A percentile compares a stretch with the other conserved stretches of the same genome.
Evolutionary conservation across 371 early-diverging fungal species (phyloP).

Genomic region (Batkoa obscura): DNA sequence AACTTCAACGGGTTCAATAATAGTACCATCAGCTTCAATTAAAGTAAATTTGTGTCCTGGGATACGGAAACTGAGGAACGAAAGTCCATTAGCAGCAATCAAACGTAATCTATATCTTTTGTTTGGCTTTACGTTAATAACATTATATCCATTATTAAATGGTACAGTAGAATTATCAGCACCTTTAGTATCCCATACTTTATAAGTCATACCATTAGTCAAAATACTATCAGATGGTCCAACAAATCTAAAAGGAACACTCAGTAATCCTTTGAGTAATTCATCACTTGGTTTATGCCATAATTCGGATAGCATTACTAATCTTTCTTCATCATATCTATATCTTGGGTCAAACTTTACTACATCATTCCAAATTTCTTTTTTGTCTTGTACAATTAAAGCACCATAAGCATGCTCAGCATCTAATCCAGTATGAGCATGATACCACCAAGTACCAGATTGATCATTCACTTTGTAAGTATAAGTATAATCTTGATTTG

Average conservation of each 20-base stretch:
- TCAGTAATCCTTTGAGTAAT: not conserved
- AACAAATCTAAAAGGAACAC: not conserved
- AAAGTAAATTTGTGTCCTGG: not conserved
- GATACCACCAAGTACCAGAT: constrained; percentile 15
- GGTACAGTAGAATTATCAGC: not conserved
- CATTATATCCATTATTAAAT: not conserved
- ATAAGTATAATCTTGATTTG: constrained; percentile 13
- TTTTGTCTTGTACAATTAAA: not conserved
- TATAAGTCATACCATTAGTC: not conserved
- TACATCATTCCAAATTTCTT: not conserved
- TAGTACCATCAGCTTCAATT: not conserved
- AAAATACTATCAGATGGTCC: not conserved
- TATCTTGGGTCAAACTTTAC: not conserved
- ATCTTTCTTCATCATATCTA: not conserved
- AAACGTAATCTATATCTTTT: not conserved
- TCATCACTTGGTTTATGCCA: not conserved
- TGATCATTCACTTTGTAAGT: constrained; percentile 15
- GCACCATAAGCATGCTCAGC: not conserved
- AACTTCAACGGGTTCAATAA: not conserved
- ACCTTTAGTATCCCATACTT: not conserved
- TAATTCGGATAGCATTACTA: not conserved
- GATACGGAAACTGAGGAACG: not conserved
- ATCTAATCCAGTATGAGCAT: not conserved
- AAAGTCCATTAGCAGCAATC: not conserved
- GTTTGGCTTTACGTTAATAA: not conserved